Evolutionary conservation across 352 stramenopile species (phyloP).

Genomic region (Pythium brachiatum): DNA sequence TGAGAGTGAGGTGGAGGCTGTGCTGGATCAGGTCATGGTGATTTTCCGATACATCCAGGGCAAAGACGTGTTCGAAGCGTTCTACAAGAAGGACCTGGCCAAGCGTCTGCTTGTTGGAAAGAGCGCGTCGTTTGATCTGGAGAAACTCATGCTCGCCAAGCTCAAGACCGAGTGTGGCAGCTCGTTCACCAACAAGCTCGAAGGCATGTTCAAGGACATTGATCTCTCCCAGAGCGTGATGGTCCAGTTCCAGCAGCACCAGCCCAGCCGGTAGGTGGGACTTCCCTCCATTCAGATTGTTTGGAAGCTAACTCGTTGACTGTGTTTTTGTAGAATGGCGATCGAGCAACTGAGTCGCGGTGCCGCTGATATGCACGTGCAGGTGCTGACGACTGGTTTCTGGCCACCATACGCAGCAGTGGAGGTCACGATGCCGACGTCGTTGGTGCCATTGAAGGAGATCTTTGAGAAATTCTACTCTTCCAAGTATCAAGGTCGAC

Average conservation of each 20-base stretch:
- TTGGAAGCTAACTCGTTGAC: neutral
- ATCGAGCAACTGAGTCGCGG: slow-evolving; percentile 44
- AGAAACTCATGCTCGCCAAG: slow-evolving; percentile 96
- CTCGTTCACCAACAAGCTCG: slow-evolving; percentile 98
- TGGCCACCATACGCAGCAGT: neutral
- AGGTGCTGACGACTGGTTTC: neutral
- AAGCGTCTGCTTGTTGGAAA: slow-evolving; percentile 94
- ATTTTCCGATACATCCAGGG: slow-evolving; percentile 96
- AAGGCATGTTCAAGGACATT: slow-evolving; percentile 99
- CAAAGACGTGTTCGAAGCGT: slow-evolving; percentile 99
- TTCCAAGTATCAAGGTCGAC: slow-evolving; percentile 84
- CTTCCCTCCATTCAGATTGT: neutral
- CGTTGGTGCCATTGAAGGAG: slow-evolving; percentile 61
- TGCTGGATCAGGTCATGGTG: slow-evolving; percentile 92
- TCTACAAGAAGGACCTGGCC: slow-evolving; percentile 98
- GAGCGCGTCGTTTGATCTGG: slow-evolving; percentile 92
- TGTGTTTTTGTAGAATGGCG: slow-evolving; percentile 23
- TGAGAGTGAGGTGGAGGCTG: slow-evolving; percentile 84
- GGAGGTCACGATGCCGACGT: slow-evolving; percentile 1
- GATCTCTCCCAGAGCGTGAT: slow-evolving; percentile 95
- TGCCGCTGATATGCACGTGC: neutral
- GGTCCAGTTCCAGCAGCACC: slow-evolving; percentile 86
- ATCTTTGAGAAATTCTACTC: slow-evolving; percentile 91
- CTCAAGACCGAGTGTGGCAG: slow-evolving; percentile 98
- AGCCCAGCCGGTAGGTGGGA: slow-evolving; percentile 60